Evolutionary conservation across 176 grass and related monocot genomes (phyloP), one percentile per base, ranked within the genome.

Genomic region (Eleusine coracana): DNA sequence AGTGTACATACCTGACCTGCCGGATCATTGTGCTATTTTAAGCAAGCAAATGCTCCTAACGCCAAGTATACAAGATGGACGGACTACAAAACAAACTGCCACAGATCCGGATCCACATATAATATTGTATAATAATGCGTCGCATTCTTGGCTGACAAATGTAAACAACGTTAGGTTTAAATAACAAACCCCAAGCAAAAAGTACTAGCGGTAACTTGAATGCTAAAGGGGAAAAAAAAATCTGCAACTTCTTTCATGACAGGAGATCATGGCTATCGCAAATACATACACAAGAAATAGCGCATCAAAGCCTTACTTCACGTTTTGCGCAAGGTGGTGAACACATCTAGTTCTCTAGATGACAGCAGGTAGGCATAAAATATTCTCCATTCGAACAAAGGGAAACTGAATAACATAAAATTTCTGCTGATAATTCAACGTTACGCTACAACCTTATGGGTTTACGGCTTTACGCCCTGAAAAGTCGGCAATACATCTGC

Each of bases 351-450:
- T 25, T 27, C 3, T 29, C 3, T 29, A 63, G 13, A 63, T 13
- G 60, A 63, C 23, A 5, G 0, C 60, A 29, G 23, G 25, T 4
- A 27, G 10, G 23, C 60, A 63, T 10, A 28, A 29, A 13, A 27
- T 61, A 11, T 61, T 63, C 29, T 39, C 55, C 38, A 72, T 18
- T 78, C 10, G 44, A 66, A 45, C 31, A 56, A 77, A 20, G 11
- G 1, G 13, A n/a, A 76, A 14, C 8, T 34, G 12, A 54, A 77
- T 77, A 78, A 64, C 18, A 16, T 0, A 34, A 38, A 55, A 3
- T 66, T 76, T 58, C 64, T 18, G 9, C 38, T 68, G 62, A 59
- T 0, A 81, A 29, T 69, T 85, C 40, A 42, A 45, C 75, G 10
- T 80, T 52, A 50, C 5, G 3, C 39, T 69, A 80, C 7, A 69